Conservation (phyloP, 2,329 filamentous ascomycete species). For the Sarocladium kiliense region DNA sequence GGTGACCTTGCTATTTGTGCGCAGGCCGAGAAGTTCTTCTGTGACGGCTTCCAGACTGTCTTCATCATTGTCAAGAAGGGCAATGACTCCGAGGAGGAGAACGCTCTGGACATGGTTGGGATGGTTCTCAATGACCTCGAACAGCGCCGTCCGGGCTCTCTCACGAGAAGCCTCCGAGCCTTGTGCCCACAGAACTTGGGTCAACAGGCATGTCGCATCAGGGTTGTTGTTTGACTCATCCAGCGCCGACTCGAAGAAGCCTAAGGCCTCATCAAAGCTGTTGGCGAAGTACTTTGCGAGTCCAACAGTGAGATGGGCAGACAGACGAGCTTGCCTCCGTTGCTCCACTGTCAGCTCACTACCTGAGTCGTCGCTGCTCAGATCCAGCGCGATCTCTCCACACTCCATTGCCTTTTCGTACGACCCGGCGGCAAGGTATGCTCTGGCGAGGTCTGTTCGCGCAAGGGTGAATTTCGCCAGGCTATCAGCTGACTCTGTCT, state of each 20-base stretch:
- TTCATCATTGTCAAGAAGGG: constrained; percentile 71
- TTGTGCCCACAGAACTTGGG: constrained; percentile 90
- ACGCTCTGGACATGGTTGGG: constrained; percentile 75
- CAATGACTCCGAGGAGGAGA: constrained; percentile 77
- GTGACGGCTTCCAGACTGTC: constrained; percentile 77
- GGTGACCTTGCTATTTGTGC: constrained; percentile 60
- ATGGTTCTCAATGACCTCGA: constrained; percentile 69
- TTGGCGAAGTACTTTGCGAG: constrained; percentile 71
- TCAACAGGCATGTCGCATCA: constrained; percentile 80
- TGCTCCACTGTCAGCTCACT: constrained; percentile 60
- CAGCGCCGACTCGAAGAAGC: constrained; percentile 75
- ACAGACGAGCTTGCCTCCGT: constrained; percentile 68
- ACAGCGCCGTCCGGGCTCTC: constrained; percentile 73
- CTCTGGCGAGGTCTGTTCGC: constrained; percentile 82
- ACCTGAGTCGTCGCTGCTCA: constrained; percentile 68
- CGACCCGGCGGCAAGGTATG: constrained; percentile 63
- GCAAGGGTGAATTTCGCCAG: constrained; percentile 75
- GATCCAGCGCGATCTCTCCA: constrained; percentile 72
- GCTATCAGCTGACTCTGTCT: constrained; percentile 68
- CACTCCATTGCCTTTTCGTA: constrained; percentile 70
- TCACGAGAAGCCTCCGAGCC: constrained; percentile 68
- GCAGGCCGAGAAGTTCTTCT: constrained; percentile 68
- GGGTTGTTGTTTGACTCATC: constrained; percentile 71
- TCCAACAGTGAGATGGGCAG: constrained; percentile 79
- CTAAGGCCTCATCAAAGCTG: constrained; percentile 63